Evolutionary conservation across 2,329 filamentous ascomycete genomes (phyloP), one percentile per base, ranked within the genome.

Genomic region (Arthrobotrys sphaeroides): DNA sequence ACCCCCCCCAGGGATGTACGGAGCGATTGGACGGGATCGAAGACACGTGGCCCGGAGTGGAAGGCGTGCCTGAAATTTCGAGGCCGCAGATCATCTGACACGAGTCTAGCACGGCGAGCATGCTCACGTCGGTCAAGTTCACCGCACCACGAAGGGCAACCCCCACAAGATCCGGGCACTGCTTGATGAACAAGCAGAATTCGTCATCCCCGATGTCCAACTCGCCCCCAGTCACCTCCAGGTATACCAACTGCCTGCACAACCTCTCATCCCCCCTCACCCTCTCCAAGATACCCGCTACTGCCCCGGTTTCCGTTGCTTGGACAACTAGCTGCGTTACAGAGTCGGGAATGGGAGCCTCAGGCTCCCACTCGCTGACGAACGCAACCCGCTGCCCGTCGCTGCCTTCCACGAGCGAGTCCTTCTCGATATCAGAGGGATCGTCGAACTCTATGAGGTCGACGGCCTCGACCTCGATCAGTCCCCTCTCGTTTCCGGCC

Each of bases 141-240:
- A 55, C 49, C 28, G 26, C 49, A 5, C 49, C 49, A 22, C 49
- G 49, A 55, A 55, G 7, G 49, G 49, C 49, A 31, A 55, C 49
- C 26, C 49, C 49, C 28, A 55, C 49, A n/a, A 55, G 49, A 55
- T 55, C 49, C 49, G 49, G 49, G 28, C 49, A 55, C 10, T 36
- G 31, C 26, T 55, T 31, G 16, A 55, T 22, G 13, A 55, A 31
- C 49, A 36, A 16, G 28, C 49, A 33, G 31, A 55, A 55, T 18
- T 55, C 49, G 16, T 55, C 49, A 55, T 55, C 49, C 16, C n/a
- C 28, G 31, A 55, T 55, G 22, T 55, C 49, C n/a, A 55, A 31
- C 28, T 38, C 20, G 49, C 49, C 49, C 26, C 49, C 49, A 5
- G 9, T 38, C n/a, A 55, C 31, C 28, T 55, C 49, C 49, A 55